Evolutionary conservation across 805 yeast genomes (phyloP).

Genomic region (Kodamaea restingae): DNA sequence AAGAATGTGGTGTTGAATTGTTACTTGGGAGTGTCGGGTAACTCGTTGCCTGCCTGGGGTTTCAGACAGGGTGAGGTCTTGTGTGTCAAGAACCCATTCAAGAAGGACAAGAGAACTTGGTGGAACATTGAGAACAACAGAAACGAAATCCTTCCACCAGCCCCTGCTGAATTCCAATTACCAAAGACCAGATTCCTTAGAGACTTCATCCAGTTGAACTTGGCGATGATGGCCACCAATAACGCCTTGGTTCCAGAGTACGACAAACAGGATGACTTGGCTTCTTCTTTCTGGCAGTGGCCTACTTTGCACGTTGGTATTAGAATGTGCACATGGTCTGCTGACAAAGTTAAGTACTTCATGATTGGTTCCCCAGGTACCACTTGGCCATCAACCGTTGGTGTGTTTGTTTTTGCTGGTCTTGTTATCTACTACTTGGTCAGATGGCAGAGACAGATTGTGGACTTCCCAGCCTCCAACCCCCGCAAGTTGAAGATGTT

Average conservation of each 20-base stretch:
- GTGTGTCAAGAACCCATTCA: slow-evolving; percentile 64
- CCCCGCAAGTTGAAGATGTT: slow-evolving; percentile 46
- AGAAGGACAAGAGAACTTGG: slow-evolving; percentile 80
- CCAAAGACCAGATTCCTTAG: slow-evolving; percentile 76
- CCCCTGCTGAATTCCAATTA: slow-evolving; percentile 57
- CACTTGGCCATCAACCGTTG: slow-evolving; percentile 65
- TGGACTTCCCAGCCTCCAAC: slow-evolving; percentile 46
- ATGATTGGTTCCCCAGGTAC: slow-evolving; percentile 67
- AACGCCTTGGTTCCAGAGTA: slow-evolving; percentile 76
- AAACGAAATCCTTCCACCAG: slow-evolving; percentile 54
- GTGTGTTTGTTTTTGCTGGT: slow-evolving; percentile 51
- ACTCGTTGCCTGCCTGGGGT: slow-evolving; percentile 90
- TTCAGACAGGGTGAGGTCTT: slow-evolving; percentile 96
- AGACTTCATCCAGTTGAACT: slow-evolving; percentile 69
- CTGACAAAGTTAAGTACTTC: slow-evolving; percentile 56
- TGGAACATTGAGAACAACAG: slow-evolving; percentile 77
- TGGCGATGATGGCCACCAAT: slow-evolving; percentile 86
- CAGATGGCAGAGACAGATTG: slow-evolving; percentile 71
- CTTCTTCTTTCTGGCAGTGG: slow-evolving; percentile 85
- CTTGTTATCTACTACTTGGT: slow-evolving; percentile 37
- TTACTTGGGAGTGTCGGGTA: slow-evolving; percentile 81
- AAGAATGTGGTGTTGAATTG: slow-evolving; percentile 68
- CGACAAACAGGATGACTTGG: slow-evolving; percentile 67
- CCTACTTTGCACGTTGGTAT: slow-evolving; percentile 74
- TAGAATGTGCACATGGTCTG: slow-evolving; percentile 71